These are phyloP conservation scores for Lentinula aciculospora DNA, from an alignment of 768 basidiomycete genomes.

Conservation along the genomic window DNA sequence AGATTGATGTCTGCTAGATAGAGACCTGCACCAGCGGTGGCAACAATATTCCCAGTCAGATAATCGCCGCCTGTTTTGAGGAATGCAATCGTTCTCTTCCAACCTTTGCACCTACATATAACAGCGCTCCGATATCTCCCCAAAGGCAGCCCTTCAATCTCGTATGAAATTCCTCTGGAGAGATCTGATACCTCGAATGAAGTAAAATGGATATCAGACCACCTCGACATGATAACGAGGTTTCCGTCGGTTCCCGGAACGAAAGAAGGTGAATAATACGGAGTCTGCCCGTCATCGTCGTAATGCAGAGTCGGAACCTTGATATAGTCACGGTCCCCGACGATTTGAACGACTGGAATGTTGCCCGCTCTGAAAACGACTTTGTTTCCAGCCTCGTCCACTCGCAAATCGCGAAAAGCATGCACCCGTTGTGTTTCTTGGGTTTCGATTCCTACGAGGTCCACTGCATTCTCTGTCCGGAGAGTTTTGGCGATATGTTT, in stretches of 20 bases:
- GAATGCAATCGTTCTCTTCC: constrained; percentile 49
- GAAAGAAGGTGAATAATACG: constrained; percentile 69
- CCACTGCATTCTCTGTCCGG: constrained; percentile 33
- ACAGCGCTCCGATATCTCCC: constrained; percentile 63
- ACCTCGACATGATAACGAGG: constrained; percentile 58
- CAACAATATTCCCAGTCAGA: constrained; percentile 59
- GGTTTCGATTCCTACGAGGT: constrained; percentile 51
- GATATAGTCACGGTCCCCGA: constrained; percentile 24
- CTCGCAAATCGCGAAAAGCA: constrained; percentile 56
- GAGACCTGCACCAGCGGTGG: constrained; percentile 57
- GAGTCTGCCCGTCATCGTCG: constrained; percentile 26
- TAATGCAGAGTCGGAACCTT: constrained; percentile 46
- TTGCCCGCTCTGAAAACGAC: constrained; percentile 70
- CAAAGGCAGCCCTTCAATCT: constrained; percentile 51
- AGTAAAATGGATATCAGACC: constrained; percentile 61
- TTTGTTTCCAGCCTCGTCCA: constrained; percentile 45
- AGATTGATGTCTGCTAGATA: constrained; percentile 59
- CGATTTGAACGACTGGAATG: constrained; percentile 42
- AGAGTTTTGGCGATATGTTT: constrained; percentile 59
- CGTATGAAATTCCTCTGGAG: constrained; percentile 33
- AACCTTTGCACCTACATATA: constrained; percentile 40
- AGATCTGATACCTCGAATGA: constrained; percentile 62
- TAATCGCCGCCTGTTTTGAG: constrained; percentile 55
- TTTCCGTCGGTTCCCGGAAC: constrained; percentile 38
- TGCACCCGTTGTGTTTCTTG: constrained; percentile 48